A percentile compares a stretch with the other conserved stretches of the same genome.
These are phyloP conservation scores for Cercospora brassicicola DNA, from an alignment of 2,329 filamentous ascomycete genomes.

Conservation along the genomic window DNA sequence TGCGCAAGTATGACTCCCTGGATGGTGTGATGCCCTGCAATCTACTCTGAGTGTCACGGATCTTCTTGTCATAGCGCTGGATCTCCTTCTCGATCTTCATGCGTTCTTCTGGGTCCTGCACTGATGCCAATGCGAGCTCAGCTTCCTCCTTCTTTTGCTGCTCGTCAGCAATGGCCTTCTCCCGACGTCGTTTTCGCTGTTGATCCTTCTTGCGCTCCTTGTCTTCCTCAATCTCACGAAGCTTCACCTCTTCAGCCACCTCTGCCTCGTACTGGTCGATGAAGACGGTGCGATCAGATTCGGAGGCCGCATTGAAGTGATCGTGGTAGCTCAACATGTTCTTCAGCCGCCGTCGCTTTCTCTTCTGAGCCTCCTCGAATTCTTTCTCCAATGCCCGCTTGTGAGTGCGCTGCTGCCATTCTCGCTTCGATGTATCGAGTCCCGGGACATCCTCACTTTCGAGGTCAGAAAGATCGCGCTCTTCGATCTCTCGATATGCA, in stretches of 20 bases:
- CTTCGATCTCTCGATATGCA: conserved; percentile 61
- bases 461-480: conserved; percentile 61
- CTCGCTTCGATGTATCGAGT: conserved; percentile 54
- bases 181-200: conserved; percentile 92
- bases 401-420: conserved; percentile 55
- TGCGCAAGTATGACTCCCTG: conserved; percentile 64
- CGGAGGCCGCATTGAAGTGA: conserved; percentile 66
- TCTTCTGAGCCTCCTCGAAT: conserved; percentile 62
- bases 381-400: conserved; percentile 71
- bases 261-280: conserved; percentile 74
- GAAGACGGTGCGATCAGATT: conserved; percentile 73
- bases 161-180: conserved; percentile 91
- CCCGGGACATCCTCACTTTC: conserved; percentile 55
- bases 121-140: conserved; percentile 72
- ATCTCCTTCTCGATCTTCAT: conserved; percentile 80
- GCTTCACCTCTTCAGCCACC: conserved; percentile 81
- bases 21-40: conserved; percentile 75
- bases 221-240: conserved; percentile 86
- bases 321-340: conserved; percentile 58
- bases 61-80: conserved; percentile 88
- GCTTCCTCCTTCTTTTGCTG: conserved; percentile 78
- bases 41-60: conserved; percentile 82
- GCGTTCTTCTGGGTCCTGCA: conserved; percentile 78
- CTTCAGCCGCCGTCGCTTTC: conserved; percentile 63
- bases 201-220: conserved; percentile 99